A percentile compares a stretch with the other conserved stretches of the same genome.
Evolutionary conservation across 2,329 filamentous ascomycete species (phyloP).

Genomic region (Lomentospora prolificans): DNA sequence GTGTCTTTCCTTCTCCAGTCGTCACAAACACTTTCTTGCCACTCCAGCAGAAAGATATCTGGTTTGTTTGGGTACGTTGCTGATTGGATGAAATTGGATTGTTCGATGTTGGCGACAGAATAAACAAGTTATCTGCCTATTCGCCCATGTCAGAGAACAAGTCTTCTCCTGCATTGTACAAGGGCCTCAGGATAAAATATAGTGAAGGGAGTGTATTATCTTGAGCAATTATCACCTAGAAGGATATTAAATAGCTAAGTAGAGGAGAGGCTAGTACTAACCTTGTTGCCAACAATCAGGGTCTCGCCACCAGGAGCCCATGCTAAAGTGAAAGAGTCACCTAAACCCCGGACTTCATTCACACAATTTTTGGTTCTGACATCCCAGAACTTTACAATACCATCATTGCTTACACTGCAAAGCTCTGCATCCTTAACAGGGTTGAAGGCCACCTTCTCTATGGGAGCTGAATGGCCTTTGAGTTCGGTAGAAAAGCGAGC

Average conservation of each 20-base stretch:
- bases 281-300: slow-evolving; percentile 65
- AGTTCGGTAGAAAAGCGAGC: slow-evolving; percentile 68
- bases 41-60: slow-evolving; percentile 64
- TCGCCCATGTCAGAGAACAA: not conserved
- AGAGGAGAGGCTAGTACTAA: slow-evolving; percentile 22
- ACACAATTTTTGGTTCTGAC: slow-evolving; percentile 62
- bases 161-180: too few species aligned
- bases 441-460: slow-evolving; percentile 72
- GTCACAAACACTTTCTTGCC: slow-evolving; percentile 62
- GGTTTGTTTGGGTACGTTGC: slow-evolving; percentile 58
- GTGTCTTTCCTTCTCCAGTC: slow-evolving; percentile 59
- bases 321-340: slow-evolving; percentile 59
- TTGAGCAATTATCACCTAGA: too few species aligned
- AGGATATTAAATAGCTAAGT: not conserved
- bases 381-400: slow-evolving; percentile 71
- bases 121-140: slow-evolving; percentile 51
- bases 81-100: slow-evolving; percentile 48
- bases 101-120: slow-evolving; percentile 50
- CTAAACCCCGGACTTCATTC: slow-evolving; percentile 58
- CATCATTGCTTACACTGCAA: slow-evolving; percentile 64
- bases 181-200: too few species aligned
- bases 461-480: slow-evolving; percentile 52
- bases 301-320: slow-evolving; percentile 65
- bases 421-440: slow-evolving; percentile 68
- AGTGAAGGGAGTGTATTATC: too few species aligned